Conservation (phyloP, 1,139 yeast genomes). For the Blastobotrys serpentis region DNA sequence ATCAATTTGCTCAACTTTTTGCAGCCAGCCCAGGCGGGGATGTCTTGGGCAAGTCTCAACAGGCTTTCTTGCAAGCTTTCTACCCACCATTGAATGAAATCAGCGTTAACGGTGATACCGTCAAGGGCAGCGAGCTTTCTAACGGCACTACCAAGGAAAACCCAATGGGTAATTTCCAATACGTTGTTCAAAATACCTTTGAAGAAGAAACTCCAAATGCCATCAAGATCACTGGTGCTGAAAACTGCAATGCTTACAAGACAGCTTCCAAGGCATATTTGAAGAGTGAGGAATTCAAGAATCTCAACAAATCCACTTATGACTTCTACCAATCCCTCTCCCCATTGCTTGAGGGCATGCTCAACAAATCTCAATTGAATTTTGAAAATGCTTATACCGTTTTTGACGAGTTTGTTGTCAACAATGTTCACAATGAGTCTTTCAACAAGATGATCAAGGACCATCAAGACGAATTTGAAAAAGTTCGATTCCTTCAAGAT, state of each 20-base stretch:
- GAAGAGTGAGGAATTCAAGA: conserved; percentile 34
- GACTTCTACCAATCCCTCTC: conserved; percentile 41
- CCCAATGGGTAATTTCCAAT: conserved; percentile 47
- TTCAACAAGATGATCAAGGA: conserved; percentile 36
- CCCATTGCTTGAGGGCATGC: conserved; percentile 26
- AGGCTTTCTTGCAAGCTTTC: conserved; percentile 46
- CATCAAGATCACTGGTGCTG: conserved; percentile 45
- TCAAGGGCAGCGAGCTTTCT: conserved; percentile 34
- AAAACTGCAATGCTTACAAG: conserved; percentile 41
- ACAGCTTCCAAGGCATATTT: conserved; percentile 35
- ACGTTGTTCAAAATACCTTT: conserved; percentile 41
- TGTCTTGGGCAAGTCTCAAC: conserved; percentile 43
- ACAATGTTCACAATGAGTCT: conserved; percentile 42
- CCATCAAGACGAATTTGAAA: conserved; percentile 28
- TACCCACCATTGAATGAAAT: conserved; percentile 42
- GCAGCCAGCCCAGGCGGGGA: conserved; percentile 40
- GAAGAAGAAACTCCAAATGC: conserved; percentile 39
- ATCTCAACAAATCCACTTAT: conserved; percentile 37
- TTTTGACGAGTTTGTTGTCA: conserved; percentile 43
- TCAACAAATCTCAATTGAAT: conserved; percentile 35
- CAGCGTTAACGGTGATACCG: conserved; percentile 28
- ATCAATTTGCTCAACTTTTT: conserved; percentile 34
- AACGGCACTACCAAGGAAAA: conserved; percentile 42
- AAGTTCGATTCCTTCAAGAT: conserved; percentile 41
- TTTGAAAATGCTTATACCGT: conserved; percentile 42